Percentiles rank a stretch among this genome's conserved stretches.
These are phyloP conservation scores for Ambrosia hybrid DNA, from an alignment of 140 eudicot species.

Conservation along the genomic window DNA sequence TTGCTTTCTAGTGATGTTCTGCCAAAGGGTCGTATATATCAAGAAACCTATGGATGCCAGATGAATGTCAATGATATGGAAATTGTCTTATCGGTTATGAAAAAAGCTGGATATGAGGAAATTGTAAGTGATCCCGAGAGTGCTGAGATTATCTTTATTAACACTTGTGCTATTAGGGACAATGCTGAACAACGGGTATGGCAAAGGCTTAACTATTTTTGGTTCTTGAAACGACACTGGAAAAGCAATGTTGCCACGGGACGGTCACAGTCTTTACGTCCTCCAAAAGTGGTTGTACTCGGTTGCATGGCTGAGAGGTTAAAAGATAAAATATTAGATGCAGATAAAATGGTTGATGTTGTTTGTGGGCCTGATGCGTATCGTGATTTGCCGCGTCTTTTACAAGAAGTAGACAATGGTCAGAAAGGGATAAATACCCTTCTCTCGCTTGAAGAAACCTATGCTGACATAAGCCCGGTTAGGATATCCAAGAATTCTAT, in stretches of 20 bases:
- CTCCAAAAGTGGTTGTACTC: conserved; percentile 94
- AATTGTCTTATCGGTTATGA: conserved; percentile 91
- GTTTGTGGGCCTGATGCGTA: conserved; percentile 99
- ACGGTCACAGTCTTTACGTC: conserved; percentile 68
- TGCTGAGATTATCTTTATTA: conserved; percentile 90
- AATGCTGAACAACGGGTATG: conserved; percentile 95
- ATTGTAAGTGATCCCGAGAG: conserved; percentile 76
- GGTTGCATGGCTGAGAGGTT: conserved; percentile 99
- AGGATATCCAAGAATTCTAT: conserved; percentile 77
- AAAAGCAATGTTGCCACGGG: conserved; percentile 83
- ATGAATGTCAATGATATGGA: conserved; percentile 99
- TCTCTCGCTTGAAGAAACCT: conserved; percentile 95
- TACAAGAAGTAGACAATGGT: conserved; percentile 91
- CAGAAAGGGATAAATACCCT: conserved; percentile 97
- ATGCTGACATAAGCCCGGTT: conserved; percentile 95
- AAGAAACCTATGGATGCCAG: conserved; percentile 98
- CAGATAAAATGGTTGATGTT: conserved; percentile 98
- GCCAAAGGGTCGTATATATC: conserved; percentile 87
- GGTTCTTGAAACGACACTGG: conserved; percentile 96
- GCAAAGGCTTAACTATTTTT: conserved; percentile 94
- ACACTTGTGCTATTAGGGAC: conserved; percentile 95
- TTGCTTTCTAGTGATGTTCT: conserved; percentile 37
- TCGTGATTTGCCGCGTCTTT: conserved; percentile 83
- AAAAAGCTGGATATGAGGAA: conserved; percentile 86
- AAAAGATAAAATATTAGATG: conserved; percentile 88